These are phyloP conservation scores for Eucalyptus sp. DNA, from an alignment of 345 rosid species.

Conservation along the genomic window DNA sequence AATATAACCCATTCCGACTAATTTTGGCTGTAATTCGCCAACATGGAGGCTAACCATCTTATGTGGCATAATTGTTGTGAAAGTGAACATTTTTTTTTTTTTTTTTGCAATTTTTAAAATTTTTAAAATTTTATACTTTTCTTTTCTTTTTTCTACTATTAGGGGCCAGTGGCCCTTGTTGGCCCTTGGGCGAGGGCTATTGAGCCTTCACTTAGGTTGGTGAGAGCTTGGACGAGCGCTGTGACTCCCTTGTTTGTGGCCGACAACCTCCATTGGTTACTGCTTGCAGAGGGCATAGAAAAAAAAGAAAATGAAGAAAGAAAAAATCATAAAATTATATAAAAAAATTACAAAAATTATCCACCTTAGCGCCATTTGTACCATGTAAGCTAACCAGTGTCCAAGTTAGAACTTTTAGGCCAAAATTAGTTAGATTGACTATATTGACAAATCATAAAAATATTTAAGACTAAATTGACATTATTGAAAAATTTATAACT, in stretches of 20 bases:
- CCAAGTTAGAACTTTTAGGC: neutral
- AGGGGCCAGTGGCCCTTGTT: neutral
- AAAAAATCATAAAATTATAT: neutral
- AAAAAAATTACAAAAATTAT: neutral
- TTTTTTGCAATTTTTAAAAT: too few relatives aligned
- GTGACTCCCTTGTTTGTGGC: neutral
- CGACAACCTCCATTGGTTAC: neutral
- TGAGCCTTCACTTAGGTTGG: neutral
- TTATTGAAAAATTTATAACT: neutral
- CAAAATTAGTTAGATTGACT: neutral
- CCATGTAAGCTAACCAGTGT: rapidly evolving
- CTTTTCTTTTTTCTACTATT: too few relatives aligned
- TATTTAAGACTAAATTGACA: neutral
- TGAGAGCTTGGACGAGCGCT: neutral
- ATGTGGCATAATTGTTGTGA: neutral
- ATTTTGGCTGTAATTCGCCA: rapidly evolving
- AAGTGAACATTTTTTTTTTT: neutral
- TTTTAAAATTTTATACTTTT: too few relatives aligned
- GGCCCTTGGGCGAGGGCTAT: neutral
- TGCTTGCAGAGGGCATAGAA: neutral
- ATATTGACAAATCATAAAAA: neutral
- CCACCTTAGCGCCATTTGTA: rapidly evolving
- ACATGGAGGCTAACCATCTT: neutral
- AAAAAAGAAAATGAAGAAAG: neutral
- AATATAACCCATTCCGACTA: neutral